Conservation (phyloP, 495 filamentous ascomycete genomes). For the Penicillium diatomitis region DNA sequence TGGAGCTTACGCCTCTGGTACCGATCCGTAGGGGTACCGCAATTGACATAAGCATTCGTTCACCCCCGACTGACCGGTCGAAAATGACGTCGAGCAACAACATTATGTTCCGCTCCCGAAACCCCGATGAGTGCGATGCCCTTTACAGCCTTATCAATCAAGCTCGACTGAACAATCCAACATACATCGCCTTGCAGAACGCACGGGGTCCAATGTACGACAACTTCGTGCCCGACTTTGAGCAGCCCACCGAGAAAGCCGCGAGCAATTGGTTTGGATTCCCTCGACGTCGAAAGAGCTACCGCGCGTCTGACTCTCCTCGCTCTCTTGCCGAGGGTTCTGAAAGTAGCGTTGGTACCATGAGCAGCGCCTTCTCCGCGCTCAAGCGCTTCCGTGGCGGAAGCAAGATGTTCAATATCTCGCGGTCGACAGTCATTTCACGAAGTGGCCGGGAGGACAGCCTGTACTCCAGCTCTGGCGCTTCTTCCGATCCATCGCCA, state of each 20-base stretch:
- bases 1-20: constrained; percentile 82
- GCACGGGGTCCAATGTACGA: constrained; percentile 41
- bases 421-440: constrained; percentile 50
- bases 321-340: constrained; percentile 44
- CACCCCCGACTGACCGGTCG: constrained; percentile 62
- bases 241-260: constrained; percentile 16
- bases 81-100: constrained; percentile 62
- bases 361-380: constrained; percentile 61
- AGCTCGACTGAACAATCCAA: constrained; percentile 77
- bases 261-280: constrained; percentile 36
- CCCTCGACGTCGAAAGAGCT: constrained; percentile 44
- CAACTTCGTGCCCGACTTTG: constrained; percentile 19
- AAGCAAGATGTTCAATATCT: constrained; percentile 70
- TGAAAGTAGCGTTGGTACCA: constrained; percentile 49
- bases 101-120: constrained; percentile 81
- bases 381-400: constrained; percentile 57
- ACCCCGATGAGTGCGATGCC: constrained; percentile 63
- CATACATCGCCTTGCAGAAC: constrained; percentile 75
- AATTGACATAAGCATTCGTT: constrained; percentile 88
- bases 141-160: constrained; percentile 79
- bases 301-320: constrained; percentile 47
- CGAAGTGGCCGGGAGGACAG: constrained; percentile 49
- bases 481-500: constrained; percentile 36
- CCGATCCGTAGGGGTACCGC: constrained; percentile 81
- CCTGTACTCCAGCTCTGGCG: constrained; percentile 50